Percentiles rank a stretch among this genome's conserved stretches.
These are phyloP conservation scores for Phytophthora meadii DNA, from an alignment of 352 stramenopile genomes.

Conservation along the genomic window DNA sequence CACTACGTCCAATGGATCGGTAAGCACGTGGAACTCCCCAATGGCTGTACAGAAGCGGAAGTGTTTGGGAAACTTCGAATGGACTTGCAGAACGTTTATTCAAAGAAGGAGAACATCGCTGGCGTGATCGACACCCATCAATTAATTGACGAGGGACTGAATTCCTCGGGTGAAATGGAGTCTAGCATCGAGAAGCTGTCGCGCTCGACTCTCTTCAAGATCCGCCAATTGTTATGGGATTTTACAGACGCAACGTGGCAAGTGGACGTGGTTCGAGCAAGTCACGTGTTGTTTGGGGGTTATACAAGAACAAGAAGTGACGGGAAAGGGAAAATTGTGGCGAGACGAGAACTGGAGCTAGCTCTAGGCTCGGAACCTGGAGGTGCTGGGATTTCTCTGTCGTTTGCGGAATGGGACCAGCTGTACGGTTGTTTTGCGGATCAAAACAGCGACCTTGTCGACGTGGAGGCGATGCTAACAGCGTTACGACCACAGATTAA, in stretches of 20 bases:
- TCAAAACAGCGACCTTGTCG: conserved; percentile 41
- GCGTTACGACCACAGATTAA: conserved; percentile 45
- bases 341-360: conserved; percentile 48
- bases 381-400: conserved; percentile 34
- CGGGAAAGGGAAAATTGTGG: conserved; percentile 31
- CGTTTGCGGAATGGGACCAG: conserved; percentile 53
- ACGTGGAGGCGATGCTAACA: conserved; percentile 48
- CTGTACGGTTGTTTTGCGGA: conserved; percentile 56
- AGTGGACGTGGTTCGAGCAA: conserved; percentile 39
- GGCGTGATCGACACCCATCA: conserved; percentile 39
- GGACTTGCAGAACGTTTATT: conserved; percentile 66
- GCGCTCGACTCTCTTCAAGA: conserved; percentile 34
- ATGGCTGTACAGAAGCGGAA: conserved; percentile 17
- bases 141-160: neutral
- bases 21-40: conserved; percentile 34
- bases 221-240: conserved; percentile 60
- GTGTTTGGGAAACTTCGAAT: conserved; percentile 60
- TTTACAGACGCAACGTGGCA: conserved; percentile 58
- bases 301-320: conserved; percentile 5
- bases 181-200: conserved; percentile 15
- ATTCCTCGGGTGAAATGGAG: conserved; percentile 13
- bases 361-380: conserved; percentile 40
- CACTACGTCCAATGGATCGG: conserved; percentile 73
- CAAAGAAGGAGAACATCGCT: conserved; percentile 49
- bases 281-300: conserved; percentile 18